Evolutionary conservation across 805 yeast genomes (phyloP).

Genomic region (Myxozyma mucilagina): DNA sequence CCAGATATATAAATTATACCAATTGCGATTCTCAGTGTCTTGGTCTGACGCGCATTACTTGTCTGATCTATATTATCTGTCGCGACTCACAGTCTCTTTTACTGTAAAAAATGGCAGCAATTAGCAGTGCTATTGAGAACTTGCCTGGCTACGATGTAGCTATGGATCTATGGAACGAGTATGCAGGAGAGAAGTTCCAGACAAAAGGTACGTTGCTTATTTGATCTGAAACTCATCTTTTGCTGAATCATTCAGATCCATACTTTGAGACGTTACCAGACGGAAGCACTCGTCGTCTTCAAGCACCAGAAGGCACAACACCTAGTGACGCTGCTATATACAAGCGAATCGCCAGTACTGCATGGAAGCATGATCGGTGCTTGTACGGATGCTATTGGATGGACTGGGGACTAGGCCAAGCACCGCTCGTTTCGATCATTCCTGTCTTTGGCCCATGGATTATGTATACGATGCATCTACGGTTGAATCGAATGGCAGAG

Average conservation of each 20-base stretch:
- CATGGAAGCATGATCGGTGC: slow-evolving; percentile 87
- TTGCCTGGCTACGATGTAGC: slow-evolving; percentile 61
- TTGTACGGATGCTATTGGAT: slow-evolving; percentile 69
- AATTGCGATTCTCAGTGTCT: too few relatives aligned
- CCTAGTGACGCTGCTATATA: slow-evolving; percentile 65
- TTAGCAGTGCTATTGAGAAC: slow-evolving; percentile 46
- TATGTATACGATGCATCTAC: slow-evolving; percentile 76
- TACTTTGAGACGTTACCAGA: slow-evolving; percentile 52
- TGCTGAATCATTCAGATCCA: slow-evolving; percentile 50
- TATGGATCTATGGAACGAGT: slow-evolving; percentile 62
- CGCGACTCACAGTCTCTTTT: not conserved
- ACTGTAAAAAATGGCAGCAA: slow-evolving; percentile 35
- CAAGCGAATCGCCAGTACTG: slow-evolving; percentile 71
- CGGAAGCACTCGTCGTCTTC: slow-evolving; percentile 58
- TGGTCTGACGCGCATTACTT: too few relatives aligned
- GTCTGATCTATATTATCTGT: too few relatives aligned
- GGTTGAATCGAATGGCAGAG: slow-evolving; percentile 63
- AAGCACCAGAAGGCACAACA: slow-evolving; percentile 59
- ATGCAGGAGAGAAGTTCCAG: slow-evolving; percentile 64
- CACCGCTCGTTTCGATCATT: slow-evolving; percentile 48
- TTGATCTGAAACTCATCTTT: not conserved
- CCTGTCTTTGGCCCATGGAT: slow-evolving; percentile 84
- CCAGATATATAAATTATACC: too few relatives aligned
- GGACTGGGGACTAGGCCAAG: slow-evolving; percentile 33
- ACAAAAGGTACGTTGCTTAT: slow-evolving; percentile 44